Evolutionary conservation across 2,329 filamentous ascomycete genomes (phyloP), one percentile per base, ranked within the genome.

Genomic region (Ascochyta lentis): DNA sequence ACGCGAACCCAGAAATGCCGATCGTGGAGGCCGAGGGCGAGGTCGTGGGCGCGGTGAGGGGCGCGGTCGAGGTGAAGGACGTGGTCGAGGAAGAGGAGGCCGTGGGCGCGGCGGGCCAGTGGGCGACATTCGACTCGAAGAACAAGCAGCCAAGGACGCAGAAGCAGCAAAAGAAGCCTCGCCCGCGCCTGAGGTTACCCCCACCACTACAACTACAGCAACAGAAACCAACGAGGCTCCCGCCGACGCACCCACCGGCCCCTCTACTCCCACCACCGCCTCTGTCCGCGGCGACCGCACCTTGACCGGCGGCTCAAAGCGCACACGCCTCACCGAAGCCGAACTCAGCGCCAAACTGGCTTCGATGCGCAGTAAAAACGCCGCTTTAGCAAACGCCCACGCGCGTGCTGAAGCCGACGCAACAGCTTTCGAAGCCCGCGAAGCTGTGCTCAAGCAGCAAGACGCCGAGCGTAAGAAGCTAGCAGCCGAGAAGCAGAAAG

Each of bases 361-460:
- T 7, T 79, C 80, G 33, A 88, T 88, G 64, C 81, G 82, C 59
- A 80, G 87, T 61, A 84, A 86, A 54, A 88, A 87, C 49, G 83
- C 82, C 6, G 80, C 83, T 45, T 79, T 85, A 13, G 80, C 81
- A 8, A 85, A 84, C 8, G 84, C 85, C 0, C 86, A 89, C 67
- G 84, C 83, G 1, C 81, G 86, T 24, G 86, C 86, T n/a, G 84
- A 89, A 76, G 86, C 85, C n/a, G 87, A 90, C 61, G 81, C 84
- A 49, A 86, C 85, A 3, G 83, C 82, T 0, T 89, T 88, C 68
- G 80, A 86, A 38, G 81, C 86, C 54, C 81, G 86, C n/a, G 87
- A 89, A 67, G 82, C 83, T 31, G 75, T 84, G 9, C 82, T 84
- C 0, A 81, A 81, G 22, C 79, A 82, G 61, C 81, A 84, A 42